Percentiles rank a stretch among this genome's conserved stretches.
These are phyloP conservation scores for Dothiorella sarmentorum DNA, from an alignment of 2,329 filamentous ascomycete genomes.

Conservation along the genomic window DNA sequence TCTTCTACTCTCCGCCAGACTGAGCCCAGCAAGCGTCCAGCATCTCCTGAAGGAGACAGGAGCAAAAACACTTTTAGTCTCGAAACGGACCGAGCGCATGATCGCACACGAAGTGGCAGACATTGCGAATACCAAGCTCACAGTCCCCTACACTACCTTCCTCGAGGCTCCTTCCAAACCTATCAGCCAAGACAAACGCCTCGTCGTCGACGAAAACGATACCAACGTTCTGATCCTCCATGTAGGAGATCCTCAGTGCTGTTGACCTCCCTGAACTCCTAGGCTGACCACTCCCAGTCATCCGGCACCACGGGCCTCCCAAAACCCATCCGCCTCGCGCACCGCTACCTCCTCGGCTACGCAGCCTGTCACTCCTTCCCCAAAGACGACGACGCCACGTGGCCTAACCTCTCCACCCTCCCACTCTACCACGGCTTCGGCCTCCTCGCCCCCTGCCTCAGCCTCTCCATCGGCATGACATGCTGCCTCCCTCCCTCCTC, in stretches of 20 bases:
- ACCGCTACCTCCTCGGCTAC: constrained; percentile 30
- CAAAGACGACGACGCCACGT: neutral
- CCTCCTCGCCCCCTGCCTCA: constrained; percentile 32
- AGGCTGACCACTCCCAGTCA: too few species aligned
- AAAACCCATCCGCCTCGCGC: constrained; percentile 34
- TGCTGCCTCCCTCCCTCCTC: constrained; percentile 28
- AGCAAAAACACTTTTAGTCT: neutral
- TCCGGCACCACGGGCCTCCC: constrained; percentile 38
- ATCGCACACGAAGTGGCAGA: neutral
- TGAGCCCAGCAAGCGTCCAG: constrained; percentile 14
- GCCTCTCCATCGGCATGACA: constrained; percentile 30
- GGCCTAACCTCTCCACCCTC: constrained; percentile 33
- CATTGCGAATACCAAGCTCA: neutral
- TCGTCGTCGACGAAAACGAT: neutral
- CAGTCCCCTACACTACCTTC: neutral
- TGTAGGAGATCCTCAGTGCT: too few species aligned
- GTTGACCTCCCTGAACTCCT: too few species aligned
- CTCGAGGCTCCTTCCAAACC: neutral
- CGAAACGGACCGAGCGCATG: neutral
- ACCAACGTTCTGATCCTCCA: constrained; percentile 23
- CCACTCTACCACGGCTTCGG: constrained; percentile 38
- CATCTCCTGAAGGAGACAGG: neutral
- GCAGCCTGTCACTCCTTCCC: constrained; percentile 24
- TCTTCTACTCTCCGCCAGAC: constrained; percentile 25
- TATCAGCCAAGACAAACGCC: neutral